phyloP scores from a whole-genome alignment of 73 alveolate genomes.

The Paramecium octaurelia region DNA sequence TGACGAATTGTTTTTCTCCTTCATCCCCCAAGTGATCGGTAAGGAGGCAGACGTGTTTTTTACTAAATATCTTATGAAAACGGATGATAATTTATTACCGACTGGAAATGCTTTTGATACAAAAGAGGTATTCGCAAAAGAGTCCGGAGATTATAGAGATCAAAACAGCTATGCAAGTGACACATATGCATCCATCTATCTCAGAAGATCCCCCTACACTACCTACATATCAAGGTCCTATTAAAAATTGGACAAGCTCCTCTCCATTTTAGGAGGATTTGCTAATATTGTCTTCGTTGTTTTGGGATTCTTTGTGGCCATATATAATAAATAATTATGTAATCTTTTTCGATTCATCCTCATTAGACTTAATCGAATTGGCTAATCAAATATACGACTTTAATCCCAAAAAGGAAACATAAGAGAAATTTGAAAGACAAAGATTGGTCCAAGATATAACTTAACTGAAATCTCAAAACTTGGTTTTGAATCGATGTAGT shows the following conservation, averaged over 20 bases:
- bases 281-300: slow-evolving; percentile 17
- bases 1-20: slow-evolving; percentile 14
- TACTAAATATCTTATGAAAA: not conserved
- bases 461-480: not conserved
- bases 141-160: slow-evolving; percentile 5
- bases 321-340: slow-evolving; percentile 24
- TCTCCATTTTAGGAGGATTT: slow-evolving; percentile 43
- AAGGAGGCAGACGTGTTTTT: not conserved
- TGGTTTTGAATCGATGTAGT: not conserved
- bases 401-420: not conserved
- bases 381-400: slow-evolving; percentile 14
- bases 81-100: not conserved
- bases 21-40: not conserved
- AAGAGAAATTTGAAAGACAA: not conserved
- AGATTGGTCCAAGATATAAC: not conserved
- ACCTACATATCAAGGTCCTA: not conserved
- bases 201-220: slow-evolving; percentile 20
- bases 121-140: not conserved
- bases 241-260: slow-evolving; percentile 2
- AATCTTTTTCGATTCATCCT: not conserved
- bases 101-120: not conserved
- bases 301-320: not conserved
- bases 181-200: not conserved
- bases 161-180: not conserved
- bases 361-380: not conserved